Evolutionary conservation across 805 yeast species (phyloP), one percentile per base, ranked within the genome.

Genomic region (Metschnikowia arizonensis): DNA sequence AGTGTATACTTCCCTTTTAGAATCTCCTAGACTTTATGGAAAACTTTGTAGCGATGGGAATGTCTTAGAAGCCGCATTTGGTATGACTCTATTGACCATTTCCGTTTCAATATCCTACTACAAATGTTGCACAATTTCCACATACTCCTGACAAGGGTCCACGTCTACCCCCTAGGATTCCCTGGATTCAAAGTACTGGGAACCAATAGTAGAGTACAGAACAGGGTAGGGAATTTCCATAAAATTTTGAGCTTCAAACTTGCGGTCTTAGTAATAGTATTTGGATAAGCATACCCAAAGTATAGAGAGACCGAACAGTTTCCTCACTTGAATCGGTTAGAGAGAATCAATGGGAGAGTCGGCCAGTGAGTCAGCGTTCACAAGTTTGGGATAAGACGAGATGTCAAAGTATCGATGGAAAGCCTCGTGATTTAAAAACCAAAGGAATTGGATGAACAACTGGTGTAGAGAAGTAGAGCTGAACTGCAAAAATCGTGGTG

Each of bases 371-470:
- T 25, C 55, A 29, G 55, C 63, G 3, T 65, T 69, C 7, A 39
- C 33, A 3, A 62, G 46, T 28, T 48, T 56, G 1, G 71, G 69
- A 0, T 65, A 44, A 2, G 49, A 35, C 1, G 43, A 46, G 11
- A 65, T 40, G 31, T 57, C 50, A 2, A 79, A 53, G 44, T 69
- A 69, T 5, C 70, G 69, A 17, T 76, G 63, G 1, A 59, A 49
- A 5, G 62, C 57, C 1, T 72, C 61, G n/a, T 79, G 44, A 38
- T 79, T 69, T 8, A 73, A 54, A 49, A 82, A 78, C 3, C 73
- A 52, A 4, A 67, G 51, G 10, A 78, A 49, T 23, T 39, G 42
- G 7, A 40, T 10, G 33, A 49, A 40, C 18, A 51, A 39, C 53
- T 80, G 81, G 11, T 63, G 63, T 38, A 65, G 70, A 8, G 72